Evolutionary conservation across 2,329 filamentous ascomycete genomes (phyloP), one percentile per base, ranked within the genome.

Genomic region (Sporothrix phasma): DNA sequence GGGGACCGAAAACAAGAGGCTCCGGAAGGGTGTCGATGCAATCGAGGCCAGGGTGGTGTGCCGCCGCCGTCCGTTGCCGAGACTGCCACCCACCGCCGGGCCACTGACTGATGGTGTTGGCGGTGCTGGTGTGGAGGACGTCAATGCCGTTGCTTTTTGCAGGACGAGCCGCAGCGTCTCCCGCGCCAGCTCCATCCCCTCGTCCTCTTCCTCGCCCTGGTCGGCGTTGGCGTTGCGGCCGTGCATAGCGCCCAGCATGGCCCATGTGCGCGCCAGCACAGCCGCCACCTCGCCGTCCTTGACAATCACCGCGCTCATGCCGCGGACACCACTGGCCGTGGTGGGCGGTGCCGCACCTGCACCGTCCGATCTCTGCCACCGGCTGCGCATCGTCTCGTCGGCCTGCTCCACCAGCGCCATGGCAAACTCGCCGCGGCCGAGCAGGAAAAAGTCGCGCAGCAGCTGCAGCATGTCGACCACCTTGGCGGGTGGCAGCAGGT

Each of bases 341-440:
- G 63, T 63, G 29, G 65, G 31, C 11, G 62, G 63, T 49, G 54
- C 59, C 1, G 46, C 41, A 8, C 37, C 26, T 22, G 49, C 46
- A 34, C 45, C 5, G 45, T 84, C 82, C 11, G 84, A 79, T 67
- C 86, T 79, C 69, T 81, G 84, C 81, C 89, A 90, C 59, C 90
- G 85, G 68, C 84, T 86, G n/a, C 85, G 82, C 26, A 94, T 82
- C 69, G 86, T 88, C 63, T 88, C 84, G 69, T 97, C 91, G 0
- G 93, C 91, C 76, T 97, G 90, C 41, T 88, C 84, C 1, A 95
- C 90, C 29, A 99, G 76, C 0, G 89, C 88, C 75, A 94, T 86
- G 22, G 92, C 91, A 73, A 99, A 99, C 73, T 97, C 94, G 61
- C 93, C 93, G 39, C 90, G 84, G 0, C 89, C 88, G 0, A 99